Percentiles rank a stretch among this genome's conserved stretches.
These are phyloP conservation scores for Medakamo hakoo DNA, from an alignment of 139 green algal species.

Conservation along the genomic window DNA sequence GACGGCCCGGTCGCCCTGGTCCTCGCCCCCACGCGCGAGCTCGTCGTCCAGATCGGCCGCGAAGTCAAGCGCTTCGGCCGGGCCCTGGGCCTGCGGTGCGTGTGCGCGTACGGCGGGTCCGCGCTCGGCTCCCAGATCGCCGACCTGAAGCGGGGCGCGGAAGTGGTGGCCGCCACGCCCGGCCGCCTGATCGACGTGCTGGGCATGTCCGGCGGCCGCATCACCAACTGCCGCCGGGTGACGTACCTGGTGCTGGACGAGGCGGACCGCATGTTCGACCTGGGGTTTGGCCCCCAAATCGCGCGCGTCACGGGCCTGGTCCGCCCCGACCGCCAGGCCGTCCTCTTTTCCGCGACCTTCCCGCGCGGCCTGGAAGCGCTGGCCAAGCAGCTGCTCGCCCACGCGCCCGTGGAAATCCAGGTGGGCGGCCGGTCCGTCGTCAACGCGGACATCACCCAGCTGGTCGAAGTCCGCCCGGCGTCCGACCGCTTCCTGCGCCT, in stretches of 20 bases:
- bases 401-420: conserved; percentile 64
- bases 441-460: conserved; percentile 89
- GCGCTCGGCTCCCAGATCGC: conserved; percentile 82
- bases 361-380: conserved; percentile 66
- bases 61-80: conserved; percentile 60
- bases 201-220: conserved; percentile 62
- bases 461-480: conserved; percentile 73
- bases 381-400: conserved; percentile 43
- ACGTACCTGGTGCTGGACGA: conserved; percentile 94
- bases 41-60: conserved; percentile 69
- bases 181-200: conserved; percentile 98
- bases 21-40: conserved; percentile 90
- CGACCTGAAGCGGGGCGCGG: conserved; percentile 78
- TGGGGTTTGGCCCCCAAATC: conserved; percentile 86
- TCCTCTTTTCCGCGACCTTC: conserved; percentile 97
- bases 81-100: conserved; percentile 36
- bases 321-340: conserved; percentile 86
- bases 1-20: conserved; percentile 81
- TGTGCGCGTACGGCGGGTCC: conserved; percentile 78
- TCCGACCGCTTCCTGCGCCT: conserved; percentile 83
- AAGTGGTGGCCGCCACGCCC: conserved; percentile 86
- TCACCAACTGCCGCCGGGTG: conserved; percentile 90
- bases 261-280: conserved; percentile 99
- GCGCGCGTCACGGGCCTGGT: conserved; percentile 64
- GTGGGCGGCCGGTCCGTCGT: conserved; percentile 69